Base-by-base conservation (phyloP, 805 yeast species). In the Candida rishiriensis region DNA sequence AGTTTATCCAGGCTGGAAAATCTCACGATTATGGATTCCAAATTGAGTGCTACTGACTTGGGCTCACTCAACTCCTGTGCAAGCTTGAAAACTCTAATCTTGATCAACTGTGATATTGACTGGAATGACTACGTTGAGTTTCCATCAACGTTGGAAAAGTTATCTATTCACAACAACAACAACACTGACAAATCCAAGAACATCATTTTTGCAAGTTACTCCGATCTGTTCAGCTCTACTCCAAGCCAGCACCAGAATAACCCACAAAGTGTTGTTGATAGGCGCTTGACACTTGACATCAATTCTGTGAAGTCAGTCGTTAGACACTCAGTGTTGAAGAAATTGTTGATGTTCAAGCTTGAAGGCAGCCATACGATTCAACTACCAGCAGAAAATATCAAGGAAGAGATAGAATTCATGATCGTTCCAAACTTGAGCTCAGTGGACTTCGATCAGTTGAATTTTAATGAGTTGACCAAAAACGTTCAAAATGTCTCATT, bases 11-110 rank as follows among this genome's bases (percentile, higher is more conserved):
- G 39, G 13, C 32, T 59, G 6, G 46, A 47, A 29, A 45, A 39
- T 14, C 33, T 59, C 3, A 47, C 49, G 1, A 29, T 57, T n/a
- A 40, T 56, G 10, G 56, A 56, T 18, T 58, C 61, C 34, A 31
- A 36, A 3, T 12, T 55, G 13, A 35, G 38, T 12, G 34, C 45
- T 15, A 40, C 39, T 10, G 40, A 38, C 2, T 36, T 56, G 13
- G 40, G 30, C 13, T 38, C 59, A 9, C 36, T 58, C 6, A 33
- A 30, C 1, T 28, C n/a, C 7, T 46, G 41, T n/a, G 12, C n/a
- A 6, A 26, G n/a, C 1, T 29, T 58, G 13, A 16, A 32, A 8
- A 45, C 46, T 12, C 10, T 59, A 8, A 28, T 42, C 4, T 32
- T 60, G 16, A 44, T 53, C 17, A 52, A 59, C 18, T 55, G 61